phyloP scores from a whole-genome alignment of 352 stramenopile species.

The Blastocystis sp. region DNA sequence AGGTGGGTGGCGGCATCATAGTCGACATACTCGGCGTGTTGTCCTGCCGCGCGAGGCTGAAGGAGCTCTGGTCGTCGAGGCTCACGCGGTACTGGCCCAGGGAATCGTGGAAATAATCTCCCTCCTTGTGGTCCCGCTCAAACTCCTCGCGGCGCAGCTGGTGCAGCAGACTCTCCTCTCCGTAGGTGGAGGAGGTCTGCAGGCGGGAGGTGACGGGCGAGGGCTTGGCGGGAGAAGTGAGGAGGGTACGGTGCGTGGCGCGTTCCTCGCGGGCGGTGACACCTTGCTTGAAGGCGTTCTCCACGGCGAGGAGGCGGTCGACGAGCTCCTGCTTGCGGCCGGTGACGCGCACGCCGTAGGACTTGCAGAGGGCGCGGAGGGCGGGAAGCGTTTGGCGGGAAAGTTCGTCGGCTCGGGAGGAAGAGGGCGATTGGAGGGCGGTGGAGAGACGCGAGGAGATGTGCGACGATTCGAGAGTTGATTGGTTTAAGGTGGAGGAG shows the following conservation, averaged over 20 bases:
- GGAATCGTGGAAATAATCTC: conserved; percentile 24
- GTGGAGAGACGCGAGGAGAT: not conserved
- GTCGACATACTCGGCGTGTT: not conserved
- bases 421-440: not conserved
- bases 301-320: conserved; percentile 1
- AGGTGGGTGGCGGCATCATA: too few species aligned
- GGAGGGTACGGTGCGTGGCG: not conserved
- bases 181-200: not conserved
- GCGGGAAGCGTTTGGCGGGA: not conserved
- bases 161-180: conserved; percentile 48
- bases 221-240: not conserved
- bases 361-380: conserved; percentile 1
- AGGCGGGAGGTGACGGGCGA: not conserved
- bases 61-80: conserved; percentile 26
- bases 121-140: not conserved
- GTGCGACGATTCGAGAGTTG: not conserved
- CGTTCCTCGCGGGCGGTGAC: conserved; percentile 25
- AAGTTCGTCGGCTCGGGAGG: conserved; percentile 1
- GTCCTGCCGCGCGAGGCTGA: not conserved
- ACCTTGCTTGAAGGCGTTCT: conserved; percentile 10
- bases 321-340: conserved; percentile 27
- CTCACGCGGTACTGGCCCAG: conserved; percentile 24
- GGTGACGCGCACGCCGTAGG: not conserved
- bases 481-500: not conserved
- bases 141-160: conserved; percentile 56